Percentiles rank a stretch among this genome's conserved stretches.
Evolutionary conservation across 306 rosid genomes (phyloP).

Genomic region (Gillenia trifoliata): DNA sequence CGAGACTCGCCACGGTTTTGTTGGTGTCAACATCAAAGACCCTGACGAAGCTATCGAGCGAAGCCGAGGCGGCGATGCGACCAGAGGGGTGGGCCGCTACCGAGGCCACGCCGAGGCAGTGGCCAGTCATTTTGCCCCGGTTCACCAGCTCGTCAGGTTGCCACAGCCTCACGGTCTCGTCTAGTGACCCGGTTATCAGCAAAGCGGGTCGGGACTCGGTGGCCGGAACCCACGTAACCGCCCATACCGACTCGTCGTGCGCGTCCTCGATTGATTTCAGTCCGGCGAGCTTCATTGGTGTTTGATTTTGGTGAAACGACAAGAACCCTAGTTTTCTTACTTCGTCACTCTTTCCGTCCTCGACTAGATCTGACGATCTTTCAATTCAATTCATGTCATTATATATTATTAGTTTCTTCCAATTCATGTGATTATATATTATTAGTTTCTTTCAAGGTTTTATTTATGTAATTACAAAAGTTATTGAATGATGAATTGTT

Average conservation of each 20-base stretch:
- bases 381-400: too few species aligned
- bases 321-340: background rate
- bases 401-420: too few species aligned
- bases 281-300: slow-evolving; percentile 79
- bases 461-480: too few species aligned
- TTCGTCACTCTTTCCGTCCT: background rate
- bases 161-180: slow-evolving; percentile 93
- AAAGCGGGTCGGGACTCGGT: slow-evolving; percentile 66
- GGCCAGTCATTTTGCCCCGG: slow-evolving; percentile 78
- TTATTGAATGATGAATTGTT: too few species aligned
- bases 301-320: background rate
- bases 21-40: slow-evolving; percentile 90
- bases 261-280: slow-evolving; percentile 78
- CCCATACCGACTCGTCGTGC: slow-evolving; percentile 95
- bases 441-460: too few species aligned
- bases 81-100: slow-evolving; percentile 95
- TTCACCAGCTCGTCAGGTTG: slow-evolving; percentile 70
- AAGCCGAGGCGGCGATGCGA: slow-evolving; percentile 80
- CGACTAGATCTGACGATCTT: too few species aligned
- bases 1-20: slow-evolving; percentile 79
- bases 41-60: slow-evolving; percentile 90
- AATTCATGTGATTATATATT: too few species aligned
- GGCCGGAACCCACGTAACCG: slow-evolving; percentile 85
- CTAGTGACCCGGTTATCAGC: slow-evolving; percentile 87
- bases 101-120: slow-evolving; percentile 93